Percentiles rank a stretch among this genome's conserved stretches.
Conservation (phyloP, 768 basidiomycete genomes). For the Mycena galericulata region DNA sequence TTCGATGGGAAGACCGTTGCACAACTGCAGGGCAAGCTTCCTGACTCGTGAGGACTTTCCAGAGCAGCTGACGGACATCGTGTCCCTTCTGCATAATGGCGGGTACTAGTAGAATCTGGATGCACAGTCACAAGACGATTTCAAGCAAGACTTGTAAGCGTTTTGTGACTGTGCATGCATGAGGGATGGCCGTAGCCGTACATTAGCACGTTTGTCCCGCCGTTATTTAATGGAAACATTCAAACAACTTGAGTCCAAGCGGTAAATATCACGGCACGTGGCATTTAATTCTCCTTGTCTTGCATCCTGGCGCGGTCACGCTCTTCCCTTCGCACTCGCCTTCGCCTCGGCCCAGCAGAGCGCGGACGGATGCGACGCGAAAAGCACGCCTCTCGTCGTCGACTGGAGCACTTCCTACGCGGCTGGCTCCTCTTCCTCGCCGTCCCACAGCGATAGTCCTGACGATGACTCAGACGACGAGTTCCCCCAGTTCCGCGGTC, state of each 20-base stretch:
- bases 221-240: too few species aligned
- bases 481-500: constrained; percentile 8
- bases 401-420: constrained; percentile 92
- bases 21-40: constrained; percentile 4
- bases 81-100: constrained; percentile 42
- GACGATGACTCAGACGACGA: constrained; percentile 72
- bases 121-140: too few species aligned
- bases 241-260: too few species aligned
- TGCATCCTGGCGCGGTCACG: neutral
- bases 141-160: too few species aligned
- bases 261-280: too few species aligned
- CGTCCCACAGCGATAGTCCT: constrained; percentile 42
- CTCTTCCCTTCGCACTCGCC: constrained; percentile 83
- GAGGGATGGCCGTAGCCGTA: too few species aligned
- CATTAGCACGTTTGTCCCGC: too few species aligned
- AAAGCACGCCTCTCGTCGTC: constrained; percentile 49
- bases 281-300: too few species aligned
- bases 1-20: constrained; percentile 34
- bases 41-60: constrained; percentile 32
- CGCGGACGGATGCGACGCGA: constrained; percentile 62
- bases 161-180: too few species aligned
- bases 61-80: constrained; percentile 34
- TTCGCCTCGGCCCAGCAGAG: constrained; percentile 61
- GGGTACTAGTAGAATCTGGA: too few species aligned
- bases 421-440: constrained; percentile 58